phyloP scores from a whole-genome alignment of 148 eudicot genomes.

The Talinum fruticosum region DNA sequence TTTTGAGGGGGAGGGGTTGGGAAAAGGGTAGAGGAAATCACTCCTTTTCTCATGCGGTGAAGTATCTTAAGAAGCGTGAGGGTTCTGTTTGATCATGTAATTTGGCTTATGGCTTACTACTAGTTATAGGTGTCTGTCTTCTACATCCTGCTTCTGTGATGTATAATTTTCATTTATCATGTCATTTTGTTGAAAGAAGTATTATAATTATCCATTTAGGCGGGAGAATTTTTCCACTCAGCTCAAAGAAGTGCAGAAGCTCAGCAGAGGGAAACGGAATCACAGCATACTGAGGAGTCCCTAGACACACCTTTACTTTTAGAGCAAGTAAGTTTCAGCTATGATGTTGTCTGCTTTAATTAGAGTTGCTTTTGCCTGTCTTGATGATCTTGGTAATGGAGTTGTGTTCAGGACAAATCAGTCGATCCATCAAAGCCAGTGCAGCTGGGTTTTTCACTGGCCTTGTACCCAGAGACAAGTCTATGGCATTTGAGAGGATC shows the following conservation, averaged over 20 bases:
- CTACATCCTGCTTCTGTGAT: neutral
- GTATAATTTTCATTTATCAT: constrained; percentile 4
- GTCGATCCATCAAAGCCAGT: constrained; percentile 78
- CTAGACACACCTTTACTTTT: constrained; percentile 74
- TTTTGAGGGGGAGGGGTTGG: neutral
- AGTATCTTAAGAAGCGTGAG: neutral
- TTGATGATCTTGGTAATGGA: constrained; percentile 20
- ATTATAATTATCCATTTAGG: constrained; percentile 35
- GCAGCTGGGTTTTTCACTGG: constrained; percentile 87
- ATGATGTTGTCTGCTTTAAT: neutral
- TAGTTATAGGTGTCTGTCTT: neutral
- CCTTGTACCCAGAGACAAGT: constrained; percentile 80
- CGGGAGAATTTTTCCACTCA: constrained; percentile 78
- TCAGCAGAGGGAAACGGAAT: constrained; percentile 64
- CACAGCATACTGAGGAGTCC: constrained; percentile 63
- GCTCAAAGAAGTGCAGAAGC: constrained; percentile 74
- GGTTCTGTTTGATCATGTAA: neutral
- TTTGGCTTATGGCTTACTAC: neutral
- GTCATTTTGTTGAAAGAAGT: neutral
- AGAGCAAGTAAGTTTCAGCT: constrained; percentile 50
- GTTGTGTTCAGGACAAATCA: constrained; percentile 46
- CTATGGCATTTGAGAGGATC: constrained; percentile 94
- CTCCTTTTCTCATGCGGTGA: neutral
- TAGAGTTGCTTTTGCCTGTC: neutral
- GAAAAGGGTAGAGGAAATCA: neutral